phyloP scores from a whole-genome alignment of 495 filamentous ascomycete species.

The Aspergillus baeticus region DNA sequence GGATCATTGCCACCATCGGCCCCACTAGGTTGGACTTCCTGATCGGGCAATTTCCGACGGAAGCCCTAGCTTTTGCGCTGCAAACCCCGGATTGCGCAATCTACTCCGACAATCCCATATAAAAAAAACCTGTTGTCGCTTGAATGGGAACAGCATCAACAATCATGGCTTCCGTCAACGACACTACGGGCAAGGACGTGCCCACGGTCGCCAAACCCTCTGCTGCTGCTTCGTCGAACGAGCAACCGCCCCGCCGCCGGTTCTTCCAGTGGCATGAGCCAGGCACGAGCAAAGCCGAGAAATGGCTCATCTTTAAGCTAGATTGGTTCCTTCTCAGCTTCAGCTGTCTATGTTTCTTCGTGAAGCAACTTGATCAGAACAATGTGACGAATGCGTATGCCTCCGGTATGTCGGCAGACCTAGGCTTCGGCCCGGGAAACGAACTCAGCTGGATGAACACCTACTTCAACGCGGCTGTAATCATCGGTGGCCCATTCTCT shows the following conservation, averaged over 20 bases:
- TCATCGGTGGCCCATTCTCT: conserved; percentile 9
- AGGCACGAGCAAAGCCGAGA: conserved; percentile 14
- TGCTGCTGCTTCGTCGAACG: no score
- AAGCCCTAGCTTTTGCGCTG: no score
- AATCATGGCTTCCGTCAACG: no score
- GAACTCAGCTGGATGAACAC: conserved; percentile 30
- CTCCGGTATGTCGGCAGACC: conserved; percentile 60
- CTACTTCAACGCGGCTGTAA: conserved; percentile 14
- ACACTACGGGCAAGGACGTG: no score
- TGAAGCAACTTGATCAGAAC: conserved; percentile 17
- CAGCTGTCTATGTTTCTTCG: conserved; percentile 15
- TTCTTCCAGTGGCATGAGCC: conserved; percentile 14
- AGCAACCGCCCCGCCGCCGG: background rate
- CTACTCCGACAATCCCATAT: no score
- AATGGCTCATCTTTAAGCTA: conserved; percentile 19
- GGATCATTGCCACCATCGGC: no score
- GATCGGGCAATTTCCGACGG: no score
- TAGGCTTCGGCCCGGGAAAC: conserved; percentile 48
- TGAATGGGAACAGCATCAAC: no score
- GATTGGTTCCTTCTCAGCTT: conserved; percentile 17
- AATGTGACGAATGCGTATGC: conserved; percentile 58
- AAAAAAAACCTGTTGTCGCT: no score
- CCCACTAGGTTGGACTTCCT: no score
- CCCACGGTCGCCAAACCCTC: no score
- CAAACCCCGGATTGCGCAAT: no score